phyloP scores from a whole-genome alignment of 495 filamentous ascomycete genomes.

The Aspergillus hancockii region DNA sequence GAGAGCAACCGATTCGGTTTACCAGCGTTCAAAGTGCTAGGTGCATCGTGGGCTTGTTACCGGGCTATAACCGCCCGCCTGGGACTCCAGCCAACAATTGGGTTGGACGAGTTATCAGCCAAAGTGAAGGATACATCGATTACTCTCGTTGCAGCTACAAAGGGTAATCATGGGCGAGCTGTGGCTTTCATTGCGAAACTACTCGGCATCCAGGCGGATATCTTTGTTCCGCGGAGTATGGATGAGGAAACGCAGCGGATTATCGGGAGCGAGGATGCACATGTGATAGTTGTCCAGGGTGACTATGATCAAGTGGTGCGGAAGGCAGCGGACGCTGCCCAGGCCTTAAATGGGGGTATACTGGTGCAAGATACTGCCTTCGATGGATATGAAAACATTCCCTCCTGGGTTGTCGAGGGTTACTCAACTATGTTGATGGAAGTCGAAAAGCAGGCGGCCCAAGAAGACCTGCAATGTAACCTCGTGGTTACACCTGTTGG shows the following conservation, averaged over 20 bases:
- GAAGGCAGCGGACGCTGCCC: conserved; percentile 38
- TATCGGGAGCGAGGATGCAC: conserved; percentile 60
- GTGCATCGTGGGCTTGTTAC: conserved; percentile 71
- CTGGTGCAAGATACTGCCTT: conserved; percentile 68
- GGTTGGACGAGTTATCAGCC: conserved; percentile 41
- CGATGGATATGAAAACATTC: conserved; percentile 61
- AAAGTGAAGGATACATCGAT: conserved; percentile 32
- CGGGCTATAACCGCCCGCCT: conserved; percentile 50
- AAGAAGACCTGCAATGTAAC: conserved; percentile 29
- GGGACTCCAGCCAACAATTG: conserved; percentile 33
- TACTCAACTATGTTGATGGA: conserved; percentile 70
- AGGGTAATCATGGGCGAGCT: conserved; percentile 74
- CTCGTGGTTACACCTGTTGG: conserved; percentile 61
- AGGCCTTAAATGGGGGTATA: conserved; percentile 35
- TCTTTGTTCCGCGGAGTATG: conserved; percentile 61
- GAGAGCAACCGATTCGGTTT: conserved; percentile 61
- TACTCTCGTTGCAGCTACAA: conserved; percentile 57
- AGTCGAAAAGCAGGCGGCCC: conserved; percentile 53
- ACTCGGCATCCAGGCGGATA: conserved; percentile 47
- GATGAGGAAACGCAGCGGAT: conserved; percentile 46
- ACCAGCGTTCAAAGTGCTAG: conserved; percentile 75
- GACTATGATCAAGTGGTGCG: conserved; percentile 62
- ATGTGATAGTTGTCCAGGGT: conserved; percentile 51
- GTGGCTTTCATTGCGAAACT: conserved; percentile 63
- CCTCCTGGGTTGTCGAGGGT: conserved; percentile 71